Base-by-base conservation (phyloP, 306 rosid species). In the Cicer arietinum region DNA sequence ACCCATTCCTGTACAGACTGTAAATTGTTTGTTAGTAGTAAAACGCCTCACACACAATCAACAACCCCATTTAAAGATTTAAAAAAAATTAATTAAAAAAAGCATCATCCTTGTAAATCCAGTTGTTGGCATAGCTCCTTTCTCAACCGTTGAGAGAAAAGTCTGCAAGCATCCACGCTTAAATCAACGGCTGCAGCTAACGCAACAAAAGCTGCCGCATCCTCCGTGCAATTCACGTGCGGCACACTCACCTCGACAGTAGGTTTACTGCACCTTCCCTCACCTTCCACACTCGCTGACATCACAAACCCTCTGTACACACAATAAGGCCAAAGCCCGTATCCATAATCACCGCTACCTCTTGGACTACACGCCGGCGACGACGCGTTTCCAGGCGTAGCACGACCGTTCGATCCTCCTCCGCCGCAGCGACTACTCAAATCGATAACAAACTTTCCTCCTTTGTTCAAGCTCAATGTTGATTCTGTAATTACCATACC, bases 311-410 rank as follows among this genome's bases (percentile, higher is more conserved):
- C 90, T 80, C 88, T 90, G 85, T 88, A 88, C 88, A 87, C 37
- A 47, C 93, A 80, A 64, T 86, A 90, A 0, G 96, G 97, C 97
- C 93, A 92, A 13, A 92, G 71, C 1, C 96, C 91, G 16, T 81
- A 85, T 0, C 96, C 96, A n/a, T 82, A 88, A 45, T 92, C 97
- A 0, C 96, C 97, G n/a, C 94, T 92, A 16, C 90, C 39, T 43
- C 88, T 81, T 9, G 96, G 97, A 40, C 97, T 92, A 54, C 90
- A 84, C 14, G 22, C 91, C 39, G 97, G 96, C 0, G 97, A 90
- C 2, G 79, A 75, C 40, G 85, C 67, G 0, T 51, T 82, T 7
- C 63, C 86, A 46, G 96, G 88, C 46, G 88, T 71, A 0, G 76
- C 70, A 0, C 82, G 82, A 0, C 82, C 88, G 51, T 77, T 80